Percentiles rank a stretch among this genome's conserved stretches.
Conservation (phyloP, 2,329 filamentous ascomycete genomes). For the Trichoderma koningiopsis region DNA sequence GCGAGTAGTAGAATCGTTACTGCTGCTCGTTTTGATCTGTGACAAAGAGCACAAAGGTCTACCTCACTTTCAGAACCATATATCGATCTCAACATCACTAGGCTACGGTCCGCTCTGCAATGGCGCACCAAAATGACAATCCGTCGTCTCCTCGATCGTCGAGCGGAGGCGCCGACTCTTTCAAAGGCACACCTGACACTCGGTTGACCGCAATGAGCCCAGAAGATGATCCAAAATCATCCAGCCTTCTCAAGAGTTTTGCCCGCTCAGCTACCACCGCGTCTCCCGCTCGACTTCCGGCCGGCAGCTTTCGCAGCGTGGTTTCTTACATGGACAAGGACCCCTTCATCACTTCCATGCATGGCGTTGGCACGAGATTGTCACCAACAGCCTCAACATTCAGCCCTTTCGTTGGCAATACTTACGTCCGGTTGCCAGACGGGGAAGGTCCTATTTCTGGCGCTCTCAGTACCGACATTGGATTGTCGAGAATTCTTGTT, state of each 20-base stretch:
- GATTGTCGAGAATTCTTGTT: slow-evolving; percentile 49
- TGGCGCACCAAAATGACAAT: slow-evolving; percentile 48
- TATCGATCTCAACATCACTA: not conserved
- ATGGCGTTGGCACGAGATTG: slow-evolving; percentile 48
- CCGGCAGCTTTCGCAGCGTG: slow-evolving; percentile 33
- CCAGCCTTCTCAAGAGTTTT: slow-evolving; percentile 41
- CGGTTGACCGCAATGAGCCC: slow-evolving; percentile 66
- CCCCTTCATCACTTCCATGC: slow-evolving; percentile 52
- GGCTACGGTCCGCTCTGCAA: slow-evolving; percentile 28
- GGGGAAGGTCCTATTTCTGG: slow-evolving; percentile 37
- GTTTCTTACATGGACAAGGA: slow-evolving; percentile 47
- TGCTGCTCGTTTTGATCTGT: not conserved
- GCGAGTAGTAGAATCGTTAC: not conserved
- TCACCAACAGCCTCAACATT: slow-evolving; percentile 67
- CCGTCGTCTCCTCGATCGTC: slow-evolving; percentile 56
- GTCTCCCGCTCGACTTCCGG: slow-evolving; percentile 33
- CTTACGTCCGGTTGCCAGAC: slow-evolving; percentile 28
- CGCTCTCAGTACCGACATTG: slow-evolving; percentile 49
- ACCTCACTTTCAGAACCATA: slow-evolving; percentile 5
- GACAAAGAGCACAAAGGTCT: not conserved
- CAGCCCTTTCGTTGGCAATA: slow-evolving; percentile 46
- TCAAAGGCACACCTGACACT: slow-evolving; percentile 66
- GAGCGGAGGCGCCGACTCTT: slow-evolving; percentile 56
- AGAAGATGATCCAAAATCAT: slow-evolving; percentile 52
- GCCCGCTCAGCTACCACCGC: slow-evolving; percentile 37